A percentile compares a stretch with the other conserved stretches of the same genome.
Evolutionary conservation across 768 basidiomycete genomes (phyloP).

Genomic region (Neoboletus brunneissimus): DNA sequence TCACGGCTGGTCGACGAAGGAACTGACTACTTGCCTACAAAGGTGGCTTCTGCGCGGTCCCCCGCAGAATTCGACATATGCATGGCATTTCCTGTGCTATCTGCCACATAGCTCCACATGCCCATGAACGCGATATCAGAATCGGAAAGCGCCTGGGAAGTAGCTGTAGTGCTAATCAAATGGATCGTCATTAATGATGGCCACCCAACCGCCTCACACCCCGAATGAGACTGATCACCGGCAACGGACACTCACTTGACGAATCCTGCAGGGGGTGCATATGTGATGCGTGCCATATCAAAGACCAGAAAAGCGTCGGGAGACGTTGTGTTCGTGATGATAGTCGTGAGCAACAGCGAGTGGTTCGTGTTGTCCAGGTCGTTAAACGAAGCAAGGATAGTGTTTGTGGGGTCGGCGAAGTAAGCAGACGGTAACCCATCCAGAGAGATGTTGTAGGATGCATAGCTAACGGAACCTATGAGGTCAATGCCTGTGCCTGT

Average conservation of each 20-base stretch:
- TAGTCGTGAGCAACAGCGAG: conserved; percentile 51
- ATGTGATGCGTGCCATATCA: conserved; percentile 52
- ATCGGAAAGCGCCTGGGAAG: conserved; percentile 41
- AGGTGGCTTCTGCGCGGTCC: conserved; percentile 42
- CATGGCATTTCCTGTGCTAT: conserved; percentile 26
- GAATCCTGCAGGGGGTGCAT: conserved; percentile 31
- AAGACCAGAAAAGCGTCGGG: conserved; percentile 48
- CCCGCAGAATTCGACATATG: conserved; percentile 40
- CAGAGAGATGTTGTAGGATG: conserved; percentile 48
- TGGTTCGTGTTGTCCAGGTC: conserved; percentile 50
- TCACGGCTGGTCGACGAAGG: not conserved
- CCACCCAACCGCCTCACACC: not conserved
- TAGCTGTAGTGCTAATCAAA: conserved; percentile 35
- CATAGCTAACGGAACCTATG: conserved; percentile 46
- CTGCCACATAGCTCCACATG: conserved; percentile 48
- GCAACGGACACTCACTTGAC: conserved; percentile 34
- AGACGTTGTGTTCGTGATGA: conserved; percentile 33
- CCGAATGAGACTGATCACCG: conserved; percentile 3
- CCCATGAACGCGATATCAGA: conserved; percentile 50
- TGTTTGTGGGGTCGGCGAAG: conserved; percentile 27
- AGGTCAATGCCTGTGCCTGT: conserved; percentile 66
- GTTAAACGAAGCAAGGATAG: conserved; percentile 49
- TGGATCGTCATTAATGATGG: conserved; percentile 22
- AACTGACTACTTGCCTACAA: conserved; percentile 43
- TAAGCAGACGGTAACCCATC: conserved; percentile 42